A percentile compares a stretch with the other conserved stretches of the same genome.
Evolutionary conservation across 2,329 filamentous ascomycete species (phyloP).

Genomic region (Hawksworthiomyces lignivorus): DNA sequence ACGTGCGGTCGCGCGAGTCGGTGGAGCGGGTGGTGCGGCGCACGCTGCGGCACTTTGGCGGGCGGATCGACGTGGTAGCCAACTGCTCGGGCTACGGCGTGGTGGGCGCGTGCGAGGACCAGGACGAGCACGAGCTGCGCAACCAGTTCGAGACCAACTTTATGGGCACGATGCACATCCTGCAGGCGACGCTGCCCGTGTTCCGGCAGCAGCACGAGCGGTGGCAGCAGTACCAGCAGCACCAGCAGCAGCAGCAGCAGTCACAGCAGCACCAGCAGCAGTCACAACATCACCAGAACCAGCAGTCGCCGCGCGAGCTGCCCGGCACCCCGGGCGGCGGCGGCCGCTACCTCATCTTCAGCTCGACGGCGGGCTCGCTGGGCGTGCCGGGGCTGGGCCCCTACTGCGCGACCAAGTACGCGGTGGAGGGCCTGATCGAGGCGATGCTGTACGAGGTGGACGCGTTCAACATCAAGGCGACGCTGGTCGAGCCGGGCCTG

Average conservation of each 20-base stretch:
- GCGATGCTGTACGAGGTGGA: slow-evolving; percentile 96
- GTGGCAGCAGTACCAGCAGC: background rate
- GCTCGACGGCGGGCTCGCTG: slow-evolving; percentile 83
- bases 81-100: slow-evolving; percentile 95
- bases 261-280: background rate
- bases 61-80: slow-evolving; percentile 79
- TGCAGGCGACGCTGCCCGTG: slow-evolving; percentile 80
- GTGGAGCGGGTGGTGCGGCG: slow-evolving; percentile 64
- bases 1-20: slow-evolving; percentile 75
- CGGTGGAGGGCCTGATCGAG: slow-evolving; percentile 90
- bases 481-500: slow-evolving; percentile 84
- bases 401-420: slow-evolving; percentile 96
- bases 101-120: slow-evolving; percentile 91
- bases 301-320: background rate
- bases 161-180: slow-evolving; percentile 88
- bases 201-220: slow-evolving; percentile 57
- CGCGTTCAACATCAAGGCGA: slow-evolving; percentile 83
- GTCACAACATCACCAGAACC: background rate
- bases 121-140: slow-evolving; percentile 88
- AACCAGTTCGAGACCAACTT: slow-evolving; percentile 98
- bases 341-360: slow-evolving; percentile 90
- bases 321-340: too few species aligned
- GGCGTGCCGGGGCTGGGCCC: slow-evolving; percentile 88
- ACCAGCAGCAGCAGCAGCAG: background rate
- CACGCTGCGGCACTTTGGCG: slow-evolving; percentile 67